Evolutionary conservation across 495 filamentous ascomycete species (phyloP), one percentile per base, ranked within the genome.

Genomic region (Astrocystis sublimbata): DNA sequence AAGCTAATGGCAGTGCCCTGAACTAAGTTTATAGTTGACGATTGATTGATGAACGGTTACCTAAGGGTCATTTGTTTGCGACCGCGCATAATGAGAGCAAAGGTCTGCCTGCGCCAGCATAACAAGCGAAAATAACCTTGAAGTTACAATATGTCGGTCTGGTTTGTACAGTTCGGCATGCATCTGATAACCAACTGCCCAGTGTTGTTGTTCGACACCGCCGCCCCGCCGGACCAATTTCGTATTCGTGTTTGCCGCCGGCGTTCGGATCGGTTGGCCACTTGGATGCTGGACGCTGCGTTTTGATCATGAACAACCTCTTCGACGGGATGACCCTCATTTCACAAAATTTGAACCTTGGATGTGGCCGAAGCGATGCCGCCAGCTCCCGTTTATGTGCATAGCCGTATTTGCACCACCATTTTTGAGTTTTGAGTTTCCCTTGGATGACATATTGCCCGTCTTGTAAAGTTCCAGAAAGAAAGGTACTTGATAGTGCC

Each of bases 211-310:
- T 21, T 45, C 28, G 40, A 45, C 40, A 40, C 33, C 54, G 54
- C 53, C 24, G 54, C 40, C 26, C 54, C 26, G 53, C 26, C 26
- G 13, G 23, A 45, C 54, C 10, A 41, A 33, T 19, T 35, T 57
- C 54, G 54, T 57, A 57, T 57, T 57, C 54, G 54, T 57, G 40
- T 57, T 56, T 57, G 54, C 54, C 54, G 54, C 54, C 54, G 54
- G 54, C 40, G 35, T 57, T 57, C 54, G 54, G 54, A 28, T 21
- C 41, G 9, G n/a, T 45, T 28, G 17, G 26, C n/a, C 8, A 57
- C 26, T n/a, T n/a, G n/a, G n/a, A 23, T 17, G 9, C 54, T 28
- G n/a, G 26, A 57, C 24, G 38, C 54, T 40, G 54, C 13, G n/a
- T 24, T 23, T 19, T 4, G 23, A 28, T 17, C 24, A 52, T 9